Evolutionary conservation across 495 filamentous ascomycete species (phyloP).

Genomic region (Pseudotulostoma volvatum): DNA sequence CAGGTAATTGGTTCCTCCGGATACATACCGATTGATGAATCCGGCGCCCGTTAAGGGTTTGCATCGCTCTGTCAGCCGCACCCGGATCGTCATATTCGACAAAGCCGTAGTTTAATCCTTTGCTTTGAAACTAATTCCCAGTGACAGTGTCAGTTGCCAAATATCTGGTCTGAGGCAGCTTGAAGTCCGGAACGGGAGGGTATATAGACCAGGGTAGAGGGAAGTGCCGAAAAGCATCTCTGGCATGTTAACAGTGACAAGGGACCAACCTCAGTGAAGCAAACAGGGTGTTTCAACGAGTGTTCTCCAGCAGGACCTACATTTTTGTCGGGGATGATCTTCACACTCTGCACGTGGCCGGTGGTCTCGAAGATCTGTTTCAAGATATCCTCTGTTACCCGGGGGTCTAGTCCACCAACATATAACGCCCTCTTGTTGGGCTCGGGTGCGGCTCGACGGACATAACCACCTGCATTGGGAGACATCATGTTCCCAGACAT

Average conservation of each 20-base stretch:
- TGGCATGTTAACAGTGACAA: too few relatives aligned
- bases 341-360: conserved; percentile 94
- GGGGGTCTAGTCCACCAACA: conserved; percentile 84
- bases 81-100: conserved; percentile 98
- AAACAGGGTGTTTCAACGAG: background rate
- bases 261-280: too few relatives aligned
- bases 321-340: conserved; percentile 99
- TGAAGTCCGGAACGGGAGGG: conserved; percentile 1
- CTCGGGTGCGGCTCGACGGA: conserved; percentile 86
- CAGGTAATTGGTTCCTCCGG: background rate
- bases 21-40: conserved; percentile 80
- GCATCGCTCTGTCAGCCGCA: conserved; percentile 91
- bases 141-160: background rate
- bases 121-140: conserved; percentile 48
- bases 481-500: conserved; percentile 70
- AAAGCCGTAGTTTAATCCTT: conserved; percentile 98
- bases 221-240: too few relatives aligned
- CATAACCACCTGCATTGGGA: conserved; percentile 59
- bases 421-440: conserved; percentile 98
- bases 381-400: conserved; percentile 91
- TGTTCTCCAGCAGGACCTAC: conserved; percentile 41
- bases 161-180: too few relatives aligned
- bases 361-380: conserved; percentile 98
- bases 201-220: too few relatives aligned
- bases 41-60: conserved; percentile 83